Conservation (phyloP, 352 stramenopile genomes). For the Globisporangium rhizosaccharum region DNA sequence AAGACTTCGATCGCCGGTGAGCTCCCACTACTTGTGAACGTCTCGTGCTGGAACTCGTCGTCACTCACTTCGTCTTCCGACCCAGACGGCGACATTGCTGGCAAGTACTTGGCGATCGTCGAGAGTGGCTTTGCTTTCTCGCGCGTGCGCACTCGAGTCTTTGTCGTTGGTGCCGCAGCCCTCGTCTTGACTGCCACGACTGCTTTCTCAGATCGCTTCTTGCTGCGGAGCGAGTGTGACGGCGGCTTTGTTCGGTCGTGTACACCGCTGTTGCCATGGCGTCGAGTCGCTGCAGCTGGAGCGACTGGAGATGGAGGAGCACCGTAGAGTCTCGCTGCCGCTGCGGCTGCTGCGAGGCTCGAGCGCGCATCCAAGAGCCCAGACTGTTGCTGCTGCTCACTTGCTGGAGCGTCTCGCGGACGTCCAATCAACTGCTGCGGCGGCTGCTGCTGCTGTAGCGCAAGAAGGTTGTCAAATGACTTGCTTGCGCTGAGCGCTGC, state of each 20-base stretch:
- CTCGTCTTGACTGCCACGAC: neutral
- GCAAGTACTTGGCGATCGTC: slow-evolving; percentile 5
- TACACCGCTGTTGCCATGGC: neutral
- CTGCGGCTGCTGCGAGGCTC: slow-evolving; percentile 24
- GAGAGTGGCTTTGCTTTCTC: neutral
- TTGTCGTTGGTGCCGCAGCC: neutral
- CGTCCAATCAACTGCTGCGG: neutral
- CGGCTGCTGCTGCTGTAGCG: neutral
- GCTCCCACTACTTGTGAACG: neutral
- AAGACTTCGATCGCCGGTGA: slow-evolving; percentile 24
- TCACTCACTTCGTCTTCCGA: slow-evolving; percentile 14
- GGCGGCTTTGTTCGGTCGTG: no score
- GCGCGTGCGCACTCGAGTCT: neutral
- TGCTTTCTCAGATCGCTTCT: no score
- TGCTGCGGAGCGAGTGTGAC: no score
- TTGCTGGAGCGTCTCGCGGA: neutral
- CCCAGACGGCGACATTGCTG: neutral
- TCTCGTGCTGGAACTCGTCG: neutral
- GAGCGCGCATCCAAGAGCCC: slow-evolving; percentile 2
- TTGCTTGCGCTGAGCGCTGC: neutral
- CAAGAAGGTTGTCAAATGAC: neutral
- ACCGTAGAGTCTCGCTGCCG: slow-evolving; percentile 29
- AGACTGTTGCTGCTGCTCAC: neutral
- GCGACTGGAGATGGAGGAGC: neutral
- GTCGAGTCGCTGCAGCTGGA: neutral